These are phyloP conservation scores for Datura wrightii DNA, from an alignment of 257 asterid species.

Conservation along the genomic window DNA sequence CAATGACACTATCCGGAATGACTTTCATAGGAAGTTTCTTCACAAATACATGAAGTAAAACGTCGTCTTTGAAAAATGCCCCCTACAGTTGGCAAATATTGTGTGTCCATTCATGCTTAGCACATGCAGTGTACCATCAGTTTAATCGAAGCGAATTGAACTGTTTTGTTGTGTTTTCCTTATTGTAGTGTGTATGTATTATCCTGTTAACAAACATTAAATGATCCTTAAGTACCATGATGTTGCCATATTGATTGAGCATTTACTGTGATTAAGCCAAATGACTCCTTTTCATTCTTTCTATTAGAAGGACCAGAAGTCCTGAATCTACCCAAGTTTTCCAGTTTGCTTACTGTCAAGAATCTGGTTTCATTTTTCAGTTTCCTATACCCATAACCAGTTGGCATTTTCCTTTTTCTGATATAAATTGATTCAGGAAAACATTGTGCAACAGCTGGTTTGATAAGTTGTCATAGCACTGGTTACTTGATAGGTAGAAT, in stretches of 20 bases:
- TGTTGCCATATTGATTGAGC: neutral
- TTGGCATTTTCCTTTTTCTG: too few relatives aligned
- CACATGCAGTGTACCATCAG: constrained; percentile 6
- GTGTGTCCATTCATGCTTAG: neutral
- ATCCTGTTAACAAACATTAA: neutral
- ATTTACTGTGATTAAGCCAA: constrained; percentile 19
- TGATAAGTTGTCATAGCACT: too few relatives aligned
- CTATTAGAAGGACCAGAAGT: neutral
- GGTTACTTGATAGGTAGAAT: too few relatives aligned
- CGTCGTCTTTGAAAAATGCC: neutral
- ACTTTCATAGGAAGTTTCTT: constrained; percentile 81
- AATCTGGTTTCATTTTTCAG: too few relatives aligned
- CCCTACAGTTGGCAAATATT: neutral
- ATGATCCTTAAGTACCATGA: neutral
- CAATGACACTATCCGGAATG: constrained; percentile 90
- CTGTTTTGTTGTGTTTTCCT: neutral
- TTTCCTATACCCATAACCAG: too few relatives aligned
- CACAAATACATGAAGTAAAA: constrained; percentile 75
- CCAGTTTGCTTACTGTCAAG: too few relatives aligned
- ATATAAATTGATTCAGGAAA: too few relatives aligned
- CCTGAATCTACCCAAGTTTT: neutral
- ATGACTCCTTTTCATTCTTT: neutral
- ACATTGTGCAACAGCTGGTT: too few relatives aligned
- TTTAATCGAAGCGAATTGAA: neutral
- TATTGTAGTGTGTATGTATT: neutral